These are phyloP conservation scores for Phascolomyces articulosus DNA, from an alignment of 371 early-diverging fungal genomes.

Conservation along the genomic window DNA sequence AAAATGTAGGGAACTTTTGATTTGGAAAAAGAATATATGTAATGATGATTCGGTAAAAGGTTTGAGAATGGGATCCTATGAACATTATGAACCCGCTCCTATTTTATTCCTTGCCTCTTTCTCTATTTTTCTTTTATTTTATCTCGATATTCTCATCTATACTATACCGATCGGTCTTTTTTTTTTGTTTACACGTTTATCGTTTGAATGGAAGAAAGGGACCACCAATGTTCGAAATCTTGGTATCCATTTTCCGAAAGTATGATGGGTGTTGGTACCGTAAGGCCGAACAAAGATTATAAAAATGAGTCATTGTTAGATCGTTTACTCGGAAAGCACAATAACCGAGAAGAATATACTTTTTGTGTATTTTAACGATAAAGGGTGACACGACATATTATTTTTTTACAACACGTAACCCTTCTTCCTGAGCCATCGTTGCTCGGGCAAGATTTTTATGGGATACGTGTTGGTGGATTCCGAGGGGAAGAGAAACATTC, in stretches of 20 bases:
- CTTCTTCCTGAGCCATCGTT: conserved; percentile 32
- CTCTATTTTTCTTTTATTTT: not conserved
- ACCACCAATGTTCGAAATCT: conserved; percentile 47
- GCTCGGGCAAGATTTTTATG: not conserved
- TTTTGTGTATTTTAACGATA: conserved; percentile 27
- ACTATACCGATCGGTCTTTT: not conserved
- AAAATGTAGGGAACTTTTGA: too few species aligned
- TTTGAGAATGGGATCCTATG: conserved; percentile 7
- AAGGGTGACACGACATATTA: conserved; percentile 54
- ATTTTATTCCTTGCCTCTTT: not conserved
- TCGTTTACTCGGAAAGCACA: conserved; percentile 23
- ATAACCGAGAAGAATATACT: not conserved
- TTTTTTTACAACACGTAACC: not conserved
- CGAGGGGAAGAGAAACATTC: conserved; percentile 2
- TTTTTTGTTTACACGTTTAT: not conserved
- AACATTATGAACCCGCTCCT: conserved; percentile 1
- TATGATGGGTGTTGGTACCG: conserved; percentile 32
- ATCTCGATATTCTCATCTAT: not conserved
- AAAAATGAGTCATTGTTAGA: conserved; percentile 39
- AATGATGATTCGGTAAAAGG: conserved; percentile 42
- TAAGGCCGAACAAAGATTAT: conserved; percentile 57
- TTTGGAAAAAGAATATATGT: too few species aligned
- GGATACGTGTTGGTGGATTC: conserved; percentile 10
- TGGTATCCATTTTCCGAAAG: conserved; percentile 36
- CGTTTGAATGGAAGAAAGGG: not conserved